These are phyloP conservation scores for Anethum foeniculum DNA, from an alignment of 140 eudicot genomes.

Conservation along the genomic window DNA sequence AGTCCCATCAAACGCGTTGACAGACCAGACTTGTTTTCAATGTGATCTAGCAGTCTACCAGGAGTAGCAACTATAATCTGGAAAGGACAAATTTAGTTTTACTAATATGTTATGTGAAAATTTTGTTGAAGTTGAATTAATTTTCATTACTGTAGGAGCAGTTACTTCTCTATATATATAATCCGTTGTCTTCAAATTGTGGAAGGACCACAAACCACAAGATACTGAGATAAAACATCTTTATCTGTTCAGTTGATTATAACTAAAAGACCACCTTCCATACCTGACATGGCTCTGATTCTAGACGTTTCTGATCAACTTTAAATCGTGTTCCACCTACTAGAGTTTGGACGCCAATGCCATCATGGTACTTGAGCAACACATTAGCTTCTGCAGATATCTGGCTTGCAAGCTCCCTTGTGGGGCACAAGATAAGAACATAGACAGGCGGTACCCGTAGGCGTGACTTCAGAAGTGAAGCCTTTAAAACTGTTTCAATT, in stretches of 20 bases:
- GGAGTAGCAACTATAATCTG: conserved; percentile 92
- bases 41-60: conserved; percentile 88
- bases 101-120: neutral
- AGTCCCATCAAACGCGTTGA: conserved; percentile 84
- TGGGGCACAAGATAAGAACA: conserved; percentile 83
- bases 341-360: conserved; percentile 77
- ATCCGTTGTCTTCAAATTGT: neutral
- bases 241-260: neutral
- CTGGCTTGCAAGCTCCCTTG: conserved; percentile 98
- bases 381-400: conserved; percentile 90
- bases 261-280: conserved; percentile 10
- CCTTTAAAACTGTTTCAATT: conserved; percentile 95
- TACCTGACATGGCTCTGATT: conserved; percentile 84
- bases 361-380: conserved; percentile 65
- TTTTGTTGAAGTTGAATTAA: neutral
- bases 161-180: neutral
- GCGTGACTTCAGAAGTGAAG: conserved; percentile 25
- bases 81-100: conserved; percentile 5
- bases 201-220: neutral
- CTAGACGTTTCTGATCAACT: conserved; percentile 71
- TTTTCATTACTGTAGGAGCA: neutral
- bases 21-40: conserved; percentile 72
- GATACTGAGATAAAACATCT: neutral
- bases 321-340: conserved; percentile 93
- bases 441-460: conserved; percentile 57